Evolutionary conservation across 2,329 filamentous ascomycete genomes (phyloP).

Genomic region (Botrytis hyacinthi): DNA sequence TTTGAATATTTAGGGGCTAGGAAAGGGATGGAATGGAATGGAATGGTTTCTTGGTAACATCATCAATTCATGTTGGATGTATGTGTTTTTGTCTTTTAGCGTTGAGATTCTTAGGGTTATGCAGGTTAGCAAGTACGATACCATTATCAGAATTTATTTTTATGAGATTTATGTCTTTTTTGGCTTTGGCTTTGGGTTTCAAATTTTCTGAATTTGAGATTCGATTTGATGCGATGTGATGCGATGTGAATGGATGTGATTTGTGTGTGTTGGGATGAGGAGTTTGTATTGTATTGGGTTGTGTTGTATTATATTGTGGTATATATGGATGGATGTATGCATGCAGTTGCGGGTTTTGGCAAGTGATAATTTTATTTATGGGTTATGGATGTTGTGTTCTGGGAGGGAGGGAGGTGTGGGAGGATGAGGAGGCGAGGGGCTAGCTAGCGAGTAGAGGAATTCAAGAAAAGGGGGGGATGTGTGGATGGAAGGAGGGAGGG

Average conservation of each 20-base stretch:
- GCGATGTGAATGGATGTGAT: too few relatives aligned
- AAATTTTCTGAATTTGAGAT: neutral
- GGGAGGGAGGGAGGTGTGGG: too few relatives aligned
- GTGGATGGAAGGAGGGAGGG: too few relatives aligned
- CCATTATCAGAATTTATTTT: conserved; percentile 1
- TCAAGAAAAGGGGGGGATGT: too few relatives aligned
- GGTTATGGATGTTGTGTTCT: too few relatives aligned
- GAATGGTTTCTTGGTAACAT: neutral
- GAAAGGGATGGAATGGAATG: neutral
- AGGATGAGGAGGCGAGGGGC: too few relatives aligned
- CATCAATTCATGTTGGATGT: neutral
- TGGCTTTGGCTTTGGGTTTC: neutral
- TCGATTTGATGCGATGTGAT: neutral
- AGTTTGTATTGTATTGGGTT: neutral
- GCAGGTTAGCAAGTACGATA: conserved; percentile 7
- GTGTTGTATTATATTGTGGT: neutral
- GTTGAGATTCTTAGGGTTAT: neutral
- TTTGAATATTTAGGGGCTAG: neutral
- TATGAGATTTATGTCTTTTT: neutral
- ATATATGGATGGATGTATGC: neutral
- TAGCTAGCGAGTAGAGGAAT: too few relatives aligned
- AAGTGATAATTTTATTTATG: neutral
- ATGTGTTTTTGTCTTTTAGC: neutral
- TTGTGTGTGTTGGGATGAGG: neutral
- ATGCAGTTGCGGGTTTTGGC: neutral